Base-by-base conservation (phyloP, 1,284 basidiomycete genomes). In the Marasmius tenuissimus region DNA sequence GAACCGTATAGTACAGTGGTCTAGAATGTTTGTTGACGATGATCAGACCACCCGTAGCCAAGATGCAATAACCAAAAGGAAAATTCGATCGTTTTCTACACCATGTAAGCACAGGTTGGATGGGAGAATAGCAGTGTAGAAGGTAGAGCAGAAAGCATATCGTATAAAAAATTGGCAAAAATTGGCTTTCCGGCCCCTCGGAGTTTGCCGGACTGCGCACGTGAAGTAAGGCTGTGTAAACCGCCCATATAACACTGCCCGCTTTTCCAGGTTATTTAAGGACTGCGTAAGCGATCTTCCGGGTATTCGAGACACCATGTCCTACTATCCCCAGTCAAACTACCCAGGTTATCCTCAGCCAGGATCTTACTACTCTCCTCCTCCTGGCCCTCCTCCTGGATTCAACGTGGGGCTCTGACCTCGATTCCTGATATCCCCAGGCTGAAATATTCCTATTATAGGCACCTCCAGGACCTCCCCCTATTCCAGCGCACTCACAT, bases 311-410 rank as follows among this genome's bases (percentile, higher is more conserved):
- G 20, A 8, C 45, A n/a, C 16, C 45, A 47, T 47, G 45, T 47
- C 45, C 20, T n/a, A 27, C 27, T 27, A 18, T n/a, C 45, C 45
- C 20, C 45, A n/a, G 7, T 20, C 45, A 14, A 47, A n/a, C 16
- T 47, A 18, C 16, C 45, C 45, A 18, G 45, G 45, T 18, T n/a
- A 47, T 14, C 45, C 45, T 47, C 45, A 47, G 45, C 45, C 45
- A 27, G 27, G 27, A 27, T 27, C 27, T 27, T 27, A 27, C 27
- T 64, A 65, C 38, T 63, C 66, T 20, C 61, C 66, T 40, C 60
- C 65, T 37, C 42, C 61, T 7, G 68, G 67, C 33, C 63, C 63
- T 6, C 67, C 67, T 27, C 60, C 64, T 6, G 33, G 45, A 42
- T 42, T 42, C 40, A 42, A 42, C 16, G 45, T 47, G 2, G 20